phyloP scores from a whole-genome alignment of 1,284 basidiomycete genomes.

The Ustilago bromivora region DNA sequence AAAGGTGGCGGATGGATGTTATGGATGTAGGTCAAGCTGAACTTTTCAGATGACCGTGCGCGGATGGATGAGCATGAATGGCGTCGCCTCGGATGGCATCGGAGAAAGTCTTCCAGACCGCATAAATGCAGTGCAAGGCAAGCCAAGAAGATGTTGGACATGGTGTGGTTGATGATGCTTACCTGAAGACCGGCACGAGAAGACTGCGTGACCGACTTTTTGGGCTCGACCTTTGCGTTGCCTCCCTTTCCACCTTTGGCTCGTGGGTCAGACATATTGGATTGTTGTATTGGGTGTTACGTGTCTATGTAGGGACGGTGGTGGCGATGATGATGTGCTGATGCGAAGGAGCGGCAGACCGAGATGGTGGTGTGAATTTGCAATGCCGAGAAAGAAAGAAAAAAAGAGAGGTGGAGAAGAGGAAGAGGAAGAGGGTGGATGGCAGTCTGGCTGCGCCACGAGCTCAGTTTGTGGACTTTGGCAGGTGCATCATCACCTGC shows the following conservation, averaged over 20 bases:
- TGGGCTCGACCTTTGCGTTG: constrained; percentile 51
- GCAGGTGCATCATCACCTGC: constrained; percentile 6
- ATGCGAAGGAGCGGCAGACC: not conserved
- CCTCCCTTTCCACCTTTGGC: constrained; percentile 58
- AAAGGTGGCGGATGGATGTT: constrained; percentile 14
- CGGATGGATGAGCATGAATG: constrained; percentile 11
- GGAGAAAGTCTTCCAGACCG: not conserved
- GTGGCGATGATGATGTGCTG: constrained; percentile 1
- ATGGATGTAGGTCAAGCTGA: not conserved
- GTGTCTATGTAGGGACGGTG: not conserved
- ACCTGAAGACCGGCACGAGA: constrained; percentile 64
- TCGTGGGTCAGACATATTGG: constrained; percentile 53
- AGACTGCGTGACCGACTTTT: constrained; percentile 59
- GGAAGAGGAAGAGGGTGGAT: not conserved
- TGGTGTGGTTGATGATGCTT: constrained; percentile 30
- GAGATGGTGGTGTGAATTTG: constrained; percentile 38
- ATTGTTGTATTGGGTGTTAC: constrained; percentile 1
- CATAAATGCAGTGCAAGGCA: not conserved
- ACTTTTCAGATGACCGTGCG: not conserved
- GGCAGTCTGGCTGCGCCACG: not conserved
- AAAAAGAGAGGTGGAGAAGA: constrained; percentile 1
- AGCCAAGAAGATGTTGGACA: not conserved
- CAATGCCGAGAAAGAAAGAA: constrained; percentile 20
- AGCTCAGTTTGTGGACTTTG: constrained; percentile 17
- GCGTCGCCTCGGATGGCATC: not conserved